Percentiles rank a stretch among this genome's conserved stretches.
Evolutionary conservation across 768 basidiomycete genomes (phyloP).

Genomic region (Kwoniella botswanensis): DNA sequence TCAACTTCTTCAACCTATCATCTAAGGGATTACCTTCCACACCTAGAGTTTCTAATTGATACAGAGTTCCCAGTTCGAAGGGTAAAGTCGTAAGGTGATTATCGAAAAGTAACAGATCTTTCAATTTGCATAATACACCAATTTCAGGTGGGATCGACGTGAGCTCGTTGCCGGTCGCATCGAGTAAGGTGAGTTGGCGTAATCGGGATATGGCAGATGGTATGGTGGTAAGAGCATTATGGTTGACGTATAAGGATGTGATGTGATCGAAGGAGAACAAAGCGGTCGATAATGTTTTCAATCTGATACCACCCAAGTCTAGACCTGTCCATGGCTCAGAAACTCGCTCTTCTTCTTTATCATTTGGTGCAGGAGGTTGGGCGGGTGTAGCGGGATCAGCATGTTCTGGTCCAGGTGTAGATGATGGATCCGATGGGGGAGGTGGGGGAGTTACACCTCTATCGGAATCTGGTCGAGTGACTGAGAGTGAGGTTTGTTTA

Average conservation of each 20-base stretch:
- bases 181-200: constrained; percentile 83
- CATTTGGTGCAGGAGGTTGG: constrained; percentile 62
- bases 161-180: constrained; percentile 87
- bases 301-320: constrained; percentile 93
- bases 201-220: constrained; percentile 83
- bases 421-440: constrained; percentile 33
- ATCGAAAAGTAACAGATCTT: constrained; percentile 94
- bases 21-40: constrained; percentile 98
- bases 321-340: constrained; percentile 74
- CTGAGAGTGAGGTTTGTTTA: constrained; percentile 51
- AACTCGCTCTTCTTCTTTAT: constrained; percentile 67
- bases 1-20: constrained; percentile 70
- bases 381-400: constrained; percentile 74
- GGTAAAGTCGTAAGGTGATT: constrained; percentile 88
- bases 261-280: constrained; percentile 88
- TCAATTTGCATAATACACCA: constrained; percentile 85
- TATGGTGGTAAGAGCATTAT: constrained; percentile 79
- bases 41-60: constrained; percentile 89
- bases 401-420: constrained; percentile 72
- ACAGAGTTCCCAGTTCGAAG: constrained; percentile 82
- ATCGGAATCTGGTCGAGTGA: constrained; percentile 44
- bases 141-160: constrained; percentile 78
- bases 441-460: constrained; percentile 52
- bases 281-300: constrained; percentile 86
- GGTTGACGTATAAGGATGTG: constrained; percentile 92